Conservation (phyloP, 2,329 filamentous ascomycete genomes). For the Chaetomiaceae sp. region DNA sequence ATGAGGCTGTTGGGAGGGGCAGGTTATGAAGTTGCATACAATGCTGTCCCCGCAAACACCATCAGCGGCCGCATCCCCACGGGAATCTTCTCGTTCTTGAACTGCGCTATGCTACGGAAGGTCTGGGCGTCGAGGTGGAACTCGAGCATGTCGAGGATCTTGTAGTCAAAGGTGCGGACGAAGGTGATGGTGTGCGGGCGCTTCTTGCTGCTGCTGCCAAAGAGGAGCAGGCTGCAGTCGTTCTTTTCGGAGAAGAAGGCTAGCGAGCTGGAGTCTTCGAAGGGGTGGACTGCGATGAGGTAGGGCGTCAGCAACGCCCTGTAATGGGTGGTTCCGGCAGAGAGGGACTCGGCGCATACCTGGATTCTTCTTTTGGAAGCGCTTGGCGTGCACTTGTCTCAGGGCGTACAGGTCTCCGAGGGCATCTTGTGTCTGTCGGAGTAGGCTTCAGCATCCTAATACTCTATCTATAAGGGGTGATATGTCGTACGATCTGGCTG, state of each 20-base stretch:
- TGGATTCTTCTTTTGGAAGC: conserved; percentile 95
- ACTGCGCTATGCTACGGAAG: conserved; percentile 66
- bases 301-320: not conserved
- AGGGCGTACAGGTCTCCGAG: conserved; percentile 80
- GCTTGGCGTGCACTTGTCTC: conserved; percentile 78
- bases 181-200: conserved; percentile 86
- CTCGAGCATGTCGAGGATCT: conserved; percentile 93
- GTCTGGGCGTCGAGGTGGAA: conserved; percentile 72
- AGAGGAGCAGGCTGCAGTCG: conserved; percentile 80
- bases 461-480: not conserved
- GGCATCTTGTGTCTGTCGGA: conserved; percentile 54
- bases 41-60: conserved; percentile 82
- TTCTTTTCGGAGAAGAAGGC: conserved; percentile 98
- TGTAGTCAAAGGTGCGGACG: conserved; percentile 75
- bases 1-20: not conserved
- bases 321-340: no score
- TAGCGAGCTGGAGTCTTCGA: conserved; percentile 81
- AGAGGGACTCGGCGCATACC: conserved; percentile 39
- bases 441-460: conserved; percentile 2
- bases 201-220: conserved; percentile 87
- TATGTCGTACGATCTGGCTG: conserved; percentile 63
- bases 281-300: conserved; percentile 60
- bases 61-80: conserved; percentile 86
- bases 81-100: conserved; percentile 71
- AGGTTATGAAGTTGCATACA: conserved; percentile 34